Evolutionary conservation across 2,329 filamentous ascomycete genomes (phyloP), one percentile per base, ranked within the genome.

Genomic region (Trichoderma sp.): DNA sequence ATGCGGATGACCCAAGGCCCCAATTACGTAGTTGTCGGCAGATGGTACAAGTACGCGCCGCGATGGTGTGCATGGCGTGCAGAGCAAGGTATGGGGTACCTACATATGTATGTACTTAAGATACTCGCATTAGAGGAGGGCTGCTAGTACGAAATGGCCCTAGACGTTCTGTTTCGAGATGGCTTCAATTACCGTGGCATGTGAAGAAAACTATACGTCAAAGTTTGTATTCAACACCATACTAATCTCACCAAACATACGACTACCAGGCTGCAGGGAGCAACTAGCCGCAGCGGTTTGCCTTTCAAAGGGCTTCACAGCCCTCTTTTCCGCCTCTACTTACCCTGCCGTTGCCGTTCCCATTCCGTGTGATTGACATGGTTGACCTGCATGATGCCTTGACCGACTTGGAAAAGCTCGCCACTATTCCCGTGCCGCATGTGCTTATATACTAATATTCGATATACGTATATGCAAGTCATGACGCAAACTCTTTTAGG

Each of bases 1-100:
- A 61, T 46, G 18, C 51, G 59, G 59, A 34, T 28, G 21, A 16
- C 21, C 21, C 14, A 18, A 59, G 21, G 14, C 24, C 59, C 30
- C 21, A 61, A 61, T 61, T 61, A 61, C 59, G 59, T 61, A 61
- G 59, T 34, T 51, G n/a, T 21, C 32, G 59, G 59, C 32, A 34
- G 14, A 61, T 52, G 59, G 46, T 49, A 49, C 46, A 24, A 24
- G n/a, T 49, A 49, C 46, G 46, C 46, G 21, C 8, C 10, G n/a
- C 8, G n/a, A 24, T 49, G 21, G 46, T 49, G 51, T 54, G 21
- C 21, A 54, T 28, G 18, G 51, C 3, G 51, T 18, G 51, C 51
- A 14, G 26, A 28, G 51, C 11, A 18, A 54, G 26, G 51, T 54
- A 54, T 8, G 26, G 51, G 26, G 21, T 26, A 54, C 24, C 26